Base-by-base conservation (phyloP, 2,329 filamentous ascomycete genomes). In the Venturia effusa region DNA sequence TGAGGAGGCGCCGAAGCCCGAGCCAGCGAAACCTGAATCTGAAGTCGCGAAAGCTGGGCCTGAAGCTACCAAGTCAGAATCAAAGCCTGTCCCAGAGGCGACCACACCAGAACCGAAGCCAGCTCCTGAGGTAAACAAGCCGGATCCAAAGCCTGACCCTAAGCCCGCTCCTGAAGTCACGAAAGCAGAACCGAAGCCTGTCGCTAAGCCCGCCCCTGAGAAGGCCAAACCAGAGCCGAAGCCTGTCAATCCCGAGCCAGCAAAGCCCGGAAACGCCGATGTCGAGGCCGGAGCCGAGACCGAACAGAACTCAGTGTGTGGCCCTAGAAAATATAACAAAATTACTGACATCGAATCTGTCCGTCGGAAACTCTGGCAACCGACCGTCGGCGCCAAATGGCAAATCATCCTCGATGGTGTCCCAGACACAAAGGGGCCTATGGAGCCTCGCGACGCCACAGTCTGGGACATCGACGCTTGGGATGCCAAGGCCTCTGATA, bases 381-480 rank as follows among this genome's bases (percentile, higher is more conserved):
- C 85, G 2, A 69, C 71, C 1, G 78, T 80, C 30, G 80, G 78
- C 30, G 73, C 77, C 4, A 78, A 78, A 2, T 88, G 84, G 84
- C 85, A 88, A 69, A 88, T 88, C 63, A 76, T 86, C 59, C 80
- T 88, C 24, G 72, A 69, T 62, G 72, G 75, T 62, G 72, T 74
- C 61, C 71, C 83, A 55, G 64, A 69, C 30, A 69, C 61, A 48
- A 57, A 48, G 27, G 34, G 24, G 4, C 11, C 40, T 10, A 41
- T 59, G 24, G n/a, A 37, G 13, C 61, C 61, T 7, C 17, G 13
- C 7, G 45, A 63, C 15, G 61, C 51, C 30, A 24, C 61, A 27
- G 17, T 63, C 40, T 88, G 82, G 71, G 85, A 88, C 71, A 85
- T 88, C 64, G 78, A 84, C 65, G 76, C 85, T 15, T 84, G 87